Conservation (phyloP, 257 asterid genomes). For the Jaltomata sinuosa region DNA sequence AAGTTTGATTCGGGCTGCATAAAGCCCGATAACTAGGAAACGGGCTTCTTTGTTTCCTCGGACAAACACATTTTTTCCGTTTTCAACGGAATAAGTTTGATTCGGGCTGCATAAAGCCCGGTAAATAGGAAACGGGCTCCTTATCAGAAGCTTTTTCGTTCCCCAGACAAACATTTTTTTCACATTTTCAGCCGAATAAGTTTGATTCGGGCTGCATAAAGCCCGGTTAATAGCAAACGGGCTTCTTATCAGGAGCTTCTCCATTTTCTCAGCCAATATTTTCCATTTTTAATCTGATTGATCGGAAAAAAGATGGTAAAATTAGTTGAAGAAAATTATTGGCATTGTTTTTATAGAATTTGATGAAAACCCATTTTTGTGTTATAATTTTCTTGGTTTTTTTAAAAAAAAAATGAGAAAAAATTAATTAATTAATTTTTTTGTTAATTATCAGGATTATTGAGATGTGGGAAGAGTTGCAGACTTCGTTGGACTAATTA, state of each 20-base stretch:
- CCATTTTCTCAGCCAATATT: not conserved
- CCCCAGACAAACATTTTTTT: not conserved
- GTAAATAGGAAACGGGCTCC: not conserved
- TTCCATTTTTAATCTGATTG: not conserved
- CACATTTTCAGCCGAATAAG: not conserved
- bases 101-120: not conserved
- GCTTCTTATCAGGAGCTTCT: not conserved
- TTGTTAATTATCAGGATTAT: slow-evolving; percentile 24
- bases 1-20: not conserved
- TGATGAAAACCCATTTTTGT: too few species aligned
- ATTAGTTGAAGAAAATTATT: not conserved
- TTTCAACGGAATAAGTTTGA: not conserved
- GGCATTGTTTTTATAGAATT: too few species aligned
- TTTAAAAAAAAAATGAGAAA: not conserved
- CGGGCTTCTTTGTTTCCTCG: not conserved
- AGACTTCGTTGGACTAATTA: slow-evolving; percentile 52
- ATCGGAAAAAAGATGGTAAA: not conserved
- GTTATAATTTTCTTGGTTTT: not conserved
- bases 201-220: not conserved
- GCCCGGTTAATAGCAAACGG: not conserved
- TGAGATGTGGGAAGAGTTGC: slow-evolving; percentile 65
- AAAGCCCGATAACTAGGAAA: not conserved
- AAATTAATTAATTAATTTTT: not conserved
- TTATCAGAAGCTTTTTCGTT: not conserved
- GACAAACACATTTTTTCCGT: not conserved